phyloP scores from a whole-genome alignment of 2,329 filamentous ascomycete species.

The Orbilia javanica region DNA sequence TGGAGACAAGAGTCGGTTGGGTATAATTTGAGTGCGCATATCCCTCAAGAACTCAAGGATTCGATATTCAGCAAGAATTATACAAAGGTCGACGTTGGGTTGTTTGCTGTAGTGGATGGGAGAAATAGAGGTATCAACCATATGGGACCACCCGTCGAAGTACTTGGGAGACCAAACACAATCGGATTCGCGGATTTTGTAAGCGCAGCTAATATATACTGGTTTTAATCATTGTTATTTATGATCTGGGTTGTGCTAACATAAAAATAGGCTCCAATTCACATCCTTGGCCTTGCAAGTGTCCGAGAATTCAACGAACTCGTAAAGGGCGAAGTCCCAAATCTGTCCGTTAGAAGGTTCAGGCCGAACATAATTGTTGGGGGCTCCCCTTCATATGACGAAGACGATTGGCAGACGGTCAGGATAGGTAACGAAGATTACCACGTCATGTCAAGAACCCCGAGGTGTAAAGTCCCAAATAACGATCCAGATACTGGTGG shows the following conservation, averaged over 20 bases:
- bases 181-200: slow-evolving; percentile 79
- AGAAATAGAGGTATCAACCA: slow-evolving; percentile 72
- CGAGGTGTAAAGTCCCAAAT: slow-evolving; percentile 55
- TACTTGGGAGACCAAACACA: slow-evolving; percentile 74
- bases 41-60: slow-evolving; percentile 62
- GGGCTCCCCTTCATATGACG: slow-evolving; percentile 74
- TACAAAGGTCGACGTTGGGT: slow-evolving; percentile 67
- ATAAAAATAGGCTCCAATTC: slow-evolving; percentile 74
- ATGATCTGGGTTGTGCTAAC: neutral
- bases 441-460: slow-evolving; percentile 52
- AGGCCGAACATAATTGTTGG: slow-evolving; percentile 80
- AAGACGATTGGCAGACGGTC: slow-evolving; percentile 77
- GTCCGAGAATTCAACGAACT: slow-evolving; percentile 73
- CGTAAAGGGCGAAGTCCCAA: slow-evolving; percentile 70
- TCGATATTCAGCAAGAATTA: slow-evolving; percentile 51
- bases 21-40: slow-evolving; percentile 67
- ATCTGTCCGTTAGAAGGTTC: slow-evolving; percentile 75
- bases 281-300: slow-evolving; percentile 76
- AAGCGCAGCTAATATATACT: slow-evolving; percentile 57
- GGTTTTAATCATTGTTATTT: neutral
- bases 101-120: slow-evolving; percentile 76
- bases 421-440: slow-evolving; percentile 61
- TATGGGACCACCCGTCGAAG: slow-evolving; percentile 72
- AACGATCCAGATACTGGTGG: slow-evolving; percentile 55
- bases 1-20: slow-evolving; percentile 72